Evolutionary conservation across 139 green algal species (phyloP).

Genomic region (Chlorella sp.): DNA sequence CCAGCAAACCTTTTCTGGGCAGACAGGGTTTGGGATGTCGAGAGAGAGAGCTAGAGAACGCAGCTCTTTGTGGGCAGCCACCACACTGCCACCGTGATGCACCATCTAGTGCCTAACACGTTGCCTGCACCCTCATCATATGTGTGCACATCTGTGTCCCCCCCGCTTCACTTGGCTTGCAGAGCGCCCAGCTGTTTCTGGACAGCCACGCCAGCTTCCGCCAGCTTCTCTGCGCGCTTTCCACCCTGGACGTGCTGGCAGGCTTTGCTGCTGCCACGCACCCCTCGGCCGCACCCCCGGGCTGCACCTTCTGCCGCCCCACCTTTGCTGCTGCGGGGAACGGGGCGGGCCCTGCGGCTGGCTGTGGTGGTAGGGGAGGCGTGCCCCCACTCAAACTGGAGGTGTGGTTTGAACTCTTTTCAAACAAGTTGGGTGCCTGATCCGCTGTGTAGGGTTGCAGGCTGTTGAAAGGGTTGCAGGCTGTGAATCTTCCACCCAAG

Average conservation of each 20-base stretch:
- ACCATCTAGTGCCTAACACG: no score
- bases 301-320: slow-evolving; percentile 66
- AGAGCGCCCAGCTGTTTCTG: slow-evolving; percentile 36
- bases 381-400: background rate
- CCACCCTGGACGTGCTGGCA: slow-evolving; percentile 70
- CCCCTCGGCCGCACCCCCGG: slow-evolving; percentile 25
- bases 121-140: no score
- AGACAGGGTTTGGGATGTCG: no score
- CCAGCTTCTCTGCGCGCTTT: slow-evolving; percentile 22
- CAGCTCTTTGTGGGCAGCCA: no score
- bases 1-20: no score
- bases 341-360: background rate
- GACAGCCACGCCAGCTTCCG: slow-evolving; percentile 21
- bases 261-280: slow-evolving; percentile 64
- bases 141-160: background rate
- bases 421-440: no score
- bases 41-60: no score
- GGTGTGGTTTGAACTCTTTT: background rate
- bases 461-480: no score
- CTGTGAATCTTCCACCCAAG: no score
- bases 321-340: slow-evolving; percentile 43
- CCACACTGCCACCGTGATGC: no score
- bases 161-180: background rate
- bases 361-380: background rate
- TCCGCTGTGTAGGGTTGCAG: no score